Evolutionary conservation across 2,329 filamentous ascomycete species (phyloP).

Genomic region (Ceratocystis cacaofunesta): DNA sequence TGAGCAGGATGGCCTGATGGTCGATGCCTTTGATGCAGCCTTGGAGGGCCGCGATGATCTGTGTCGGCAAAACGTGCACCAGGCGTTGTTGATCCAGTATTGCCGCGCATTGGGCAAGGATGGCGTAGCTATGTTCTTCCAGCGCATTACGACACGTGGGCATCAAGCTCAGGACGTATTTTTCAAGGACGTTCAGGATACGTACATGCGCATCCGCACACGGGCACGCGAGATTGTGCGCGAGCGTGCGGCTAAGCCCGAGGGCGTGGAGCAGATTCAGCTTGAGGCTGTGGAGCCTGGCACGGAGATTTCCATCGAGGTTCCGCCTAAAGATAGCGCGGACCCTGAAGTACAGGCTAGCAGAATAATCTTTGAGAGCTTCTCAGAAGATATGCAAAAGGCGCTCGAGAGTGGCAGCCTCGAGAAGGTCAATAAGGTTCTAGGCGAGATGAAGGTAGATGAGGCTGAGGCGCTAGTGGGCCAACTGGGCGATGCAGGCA

Average conservation of each 20-base stretch:
- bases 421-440: constrained; percentile 43
- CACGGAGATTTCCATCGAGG: constrained; percentile 76
- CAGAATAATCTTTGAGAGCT: constrained; percentile 66
- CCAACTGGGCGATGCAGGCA: constrained; percentile 66
- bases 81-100: constrained; percentile 85
- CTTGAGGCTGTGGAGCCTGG: constrained; percentile 89
- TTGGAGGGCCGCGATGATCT: constrained; percentile 62
- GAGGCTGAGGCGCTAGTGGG: constrained; percentile 77
- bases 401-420: constrained; percentile 80
- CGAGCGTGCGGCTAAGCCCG: constrained; percentile 36
- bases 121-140: constrained; percentile 87
- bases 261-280: constrained; percentile 87
- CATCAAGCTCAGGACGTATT: constrained; percentile 89
- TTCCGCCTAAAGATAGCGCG: constrained; percentile 54
- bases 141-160: constrained; percentile 74
- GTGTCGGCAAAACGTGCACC: constrained; percentile 77
- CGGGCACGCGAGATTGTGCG: constrained; percentile 57
- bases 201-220: constrained; percentile 66
- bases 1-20: constrained; percentile 79
- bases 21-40: constrained; percentile 82
- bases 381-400: constrained; percentile 63
- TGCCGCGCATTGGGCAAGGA: constrained; percentile 79
- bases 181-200: constrained; percentile 79
- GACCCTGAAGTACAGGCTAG: constrained; percentile 49
- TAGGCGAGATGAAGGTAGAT: constrained; percentile 76